Conservation (phyloP, 352 stramenopile species). For the Blastocystis sp. region DNA sequence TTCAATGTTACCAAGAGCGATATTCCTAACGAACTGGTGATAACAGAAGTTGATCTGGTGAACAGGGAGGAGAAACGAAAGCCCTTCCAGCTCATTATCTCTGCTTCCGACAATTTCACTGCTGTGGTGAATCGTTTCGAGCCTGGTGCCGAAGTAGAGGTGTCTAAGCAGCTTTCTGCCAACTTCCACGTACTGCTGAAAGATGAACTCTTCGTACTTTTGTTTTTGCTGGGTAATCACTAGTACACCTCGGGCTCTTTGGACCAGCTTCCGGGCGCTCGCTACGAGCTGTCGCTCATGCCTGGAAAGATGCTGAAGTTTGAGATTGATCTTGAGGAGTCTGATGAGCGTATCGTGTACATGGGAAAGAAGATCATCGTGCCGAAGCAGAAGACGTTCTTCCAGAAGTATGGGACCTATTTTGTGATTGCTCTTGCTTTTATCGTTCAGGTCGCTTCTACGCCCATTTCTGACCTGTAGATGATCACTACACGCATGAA, state of each 20-base stretch:
- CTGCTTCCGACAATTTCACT: constrained; percentile 39
- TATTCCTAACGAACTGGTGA: constrained; percentile 40
- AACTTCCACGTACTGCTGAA: not conserved
- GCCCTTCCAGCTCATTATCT: constrained; percentile 39
- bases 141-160: constrained; percentile 33
- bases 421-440: constrained; percentile 53
- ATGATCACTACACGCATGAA: constrained; percentile 36
- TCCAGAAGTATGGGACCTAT: constrained; percentile 58
- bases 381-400: constrained; percentile 23
- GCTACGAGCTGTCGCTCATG: constrained; percentile 10
- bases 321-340: constrained; percentile 19
- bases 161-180: constrained; percentile 26
- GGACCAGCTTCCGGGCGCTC: not conserved
- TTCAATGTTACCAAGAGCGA: constrained; percentile 60
- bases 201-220: constrained; percentile 37
- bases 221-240: not conserved
- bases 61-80: constrained; percentile 35
- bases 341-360: not conserved
- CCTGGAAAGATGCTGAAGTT: constrained; percentile 3
- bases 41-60: not conserved
- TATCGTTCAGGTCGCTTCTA: not conserved
- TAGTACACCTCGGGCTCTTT: constrained; percentile 47
- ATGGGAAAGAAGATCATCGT: constrained; percentile 33
- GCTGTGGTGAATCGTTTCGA: constrained; percentile 43
- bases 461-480: not conserved